phyloP scores from a whole-genome alignment of 139 green algal genomes.

The Yamagishiella unicocca region DNA sequence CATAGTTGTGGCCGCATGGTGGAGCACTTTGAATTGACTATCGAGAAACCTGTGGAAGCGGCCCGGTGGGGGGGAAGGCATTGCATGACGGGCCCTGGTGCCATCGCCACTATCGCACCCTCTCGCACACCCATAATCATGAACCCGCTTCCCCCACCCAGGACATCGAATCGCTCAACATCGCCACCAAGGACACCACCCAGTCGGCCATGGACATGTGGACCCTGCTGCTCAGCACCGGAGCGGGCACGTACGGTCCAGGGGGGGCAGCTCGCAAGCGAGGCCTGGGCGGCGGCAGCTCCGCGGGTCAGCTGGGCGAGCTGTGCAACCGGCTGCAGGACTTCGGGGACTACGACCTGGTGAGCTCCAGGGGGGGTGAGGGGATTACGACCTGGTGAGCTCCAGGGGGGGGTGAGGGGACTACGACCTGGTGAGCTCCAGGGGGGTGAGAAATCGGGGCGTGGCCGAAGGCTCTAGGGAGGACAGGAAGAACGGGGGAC shows the following conservation, averaged over 20 bases:
- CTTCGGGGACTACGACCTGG: constrained; percentile 87
- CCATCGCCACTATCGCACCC: too few species aligned
- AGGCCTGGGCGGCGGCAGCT: neutral
- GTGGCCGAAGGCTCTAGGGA: too few species aligned
- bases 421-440: too few species aligned
- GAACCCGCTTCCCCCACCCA: neutral
- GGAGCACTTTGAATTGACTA: too few species aligned
- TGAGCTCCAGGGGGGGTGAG: constrained; percentile 50
- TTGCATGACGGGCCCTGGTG: too few species aligned
- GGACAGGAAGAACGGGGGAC: too few species aligned
- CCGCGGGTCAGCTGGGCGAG: constrained; percentile 6
- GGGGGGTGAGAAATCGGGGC: too few species aligned
- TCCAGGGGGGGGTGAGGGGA: too few species aligned
- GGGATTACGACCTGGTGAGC: neutral
- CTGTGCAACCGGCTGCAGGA: constrained; percentile 70
- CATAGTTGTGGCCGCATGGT: too few species aligned
- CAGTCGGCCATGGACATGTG: constrained; percentile 76
- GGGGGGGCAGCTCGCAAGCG: neutral
- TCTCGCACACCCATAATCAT: too few species aligned
- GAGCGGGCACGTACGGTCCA: neutral
- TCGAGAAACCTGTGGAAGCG: too few species aligned
- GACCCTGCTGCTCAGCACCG: constrained; percentile 68
- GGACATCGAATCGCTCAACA: constrained; percentile 47
- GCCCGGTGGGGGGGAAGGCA: too few species aligned
- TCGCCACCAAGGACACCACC: constrained; percentile 89